Evolutionary conservation across 805 yeast species (phyloP).

Genomic region (Pichia deserticola): DNA sequence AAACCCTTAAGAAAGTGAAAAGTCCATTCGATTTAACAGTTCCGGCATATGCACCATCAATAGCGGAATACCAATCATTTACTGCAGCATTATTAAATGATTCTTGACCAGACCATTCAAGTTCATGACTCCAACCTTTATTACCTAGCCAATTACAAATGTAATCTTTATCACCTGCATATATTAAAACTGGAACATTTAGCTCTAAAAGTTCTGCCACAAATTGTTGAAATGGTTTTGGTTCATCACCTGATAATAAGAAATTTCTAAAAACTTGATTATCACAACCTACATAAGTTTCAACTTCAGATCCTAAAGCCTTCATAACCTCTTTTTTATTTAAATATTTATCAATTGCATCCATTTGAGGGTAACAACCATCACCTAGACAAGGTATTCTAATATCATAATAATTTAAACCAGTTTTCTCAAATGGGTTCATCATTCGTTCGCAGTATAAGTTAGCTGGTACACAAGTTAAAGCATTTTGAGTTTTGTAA

Average conservation of each 20-base stretch:
- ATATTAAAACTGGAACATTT: constrained; percentile 74
- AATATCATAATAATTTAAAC: constrained; percentile 87
- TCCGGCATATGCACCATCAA: constrained; percentile 28
- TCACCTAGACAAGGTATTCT: constrained; percentile 66
- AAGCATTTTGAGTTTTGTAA: constrained; percentile 63
- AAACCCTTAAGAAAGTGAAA: constrained; percentile 77
- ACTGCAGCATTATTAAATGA: constrained; percentile 16
- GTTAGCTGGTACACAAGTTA: constrained; percentile 88
- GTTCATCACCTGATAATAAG: constrained; percentile 82
- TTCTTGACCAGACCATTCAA: constrained; percentile 36
- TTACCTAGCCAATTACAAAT: constrained; percentile 97
- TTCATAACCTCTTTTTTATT: constrained; percentile 68
- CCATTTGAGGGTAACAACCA: constrained; percentile 72
- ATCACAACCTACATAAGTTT: constrained; percentile 67
- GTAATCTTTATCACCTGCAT: constrained; percentile 94
- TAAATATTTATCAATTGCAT: constrained; percentile 69
- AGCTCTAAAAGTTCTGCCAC: constrained; percentile 66
- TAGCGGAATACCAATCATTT: constrained; percentile 22
- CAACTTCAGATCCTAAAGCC: constrained; percentile 89
- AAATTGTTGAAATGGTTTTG: constrained; percentile 77
- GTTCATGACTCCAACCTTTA: constrained; percentile 71
- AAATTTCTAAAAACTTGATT: constrained; percentile 74
- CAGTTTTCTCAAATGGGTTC: constrained; percentile 77
- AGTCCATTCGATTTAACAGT: constrained; percentile 42
- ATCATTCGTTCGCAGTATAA: constrained; percentile 82